phyloP scores from a whole-genome alignment of 2,329 filamentous ascomycete genomes.

The Aspergillus costaricaensis region DNA sequence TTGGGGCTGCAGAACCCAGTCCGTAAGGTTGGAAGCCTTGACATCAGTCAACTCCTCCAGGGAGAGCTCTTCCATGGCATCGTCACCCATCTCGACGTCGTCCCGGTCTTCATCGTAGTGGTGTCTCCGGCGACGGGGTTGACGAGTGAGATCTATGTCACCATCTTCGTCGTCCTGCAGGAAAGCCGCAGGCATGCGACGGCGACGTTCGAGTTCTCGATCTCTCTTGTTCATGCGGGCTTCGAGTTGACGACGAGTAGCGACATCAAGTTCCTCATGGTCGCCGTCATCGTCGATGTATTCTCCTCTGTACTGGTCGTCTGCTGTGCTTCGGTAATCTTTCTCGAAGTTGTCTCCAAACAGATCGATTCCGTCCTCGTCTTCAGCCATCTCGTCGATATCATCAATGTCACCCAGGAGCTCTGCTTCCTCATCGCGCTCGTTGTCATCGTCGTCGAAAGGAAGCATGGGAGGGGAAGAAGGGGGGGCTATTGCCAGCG shows the following conservation, averaged over 20 bases:
- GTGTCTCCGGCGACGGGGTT: constrained; percentile 81
- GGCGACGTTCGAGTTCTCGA: constrained; percentile 59
- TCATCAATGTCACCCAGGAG: constrained; percentile 66
- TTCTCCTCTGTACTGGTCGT: constrained; percentile 57
- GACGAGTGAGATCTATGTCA: constrained; percentile 79
- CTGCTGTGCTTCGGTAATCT: constrained; percentile 55
- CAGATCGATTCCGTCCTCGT: constrained; percentile 69
- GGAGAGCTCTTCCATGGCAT: constrained; percentile 93
- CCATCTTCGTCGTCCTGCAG: constrained; percentile 76
- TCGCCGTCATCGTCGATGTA: constrained; percentile 67
- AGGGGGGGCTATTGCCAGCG: constrained; percentile 43
- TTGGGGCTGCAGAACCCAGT: constrained; percentile 88
- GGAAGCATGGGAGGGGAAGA: constrained; percentile 64
- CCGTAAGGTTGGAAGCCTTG: constrained; percentile 87
- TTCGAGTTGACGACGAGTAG: constrained; percentile 61
- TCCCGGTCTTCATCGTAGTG: constrained; percentile 94
- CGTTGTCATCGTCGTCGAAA: constrained; percentile 49
- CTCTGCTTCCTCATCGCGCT: constrained; percentile 57
- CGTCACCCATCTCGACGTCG: constrained; percentile 82
- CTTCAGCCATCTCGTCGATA: constrained; percentile 68
- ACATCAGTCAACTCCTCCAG: constrained; percentile 89
- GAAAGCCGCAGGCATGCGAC: constrained; percentile 64
- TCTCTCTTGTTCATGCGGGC: constrained; percentile 64
- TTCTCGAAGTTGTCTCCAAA: constrained; percentile 68
- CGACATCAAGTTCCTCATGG: constrained; percentile 63